phyloP scores from a whole-genome alignment of 2,329 filamentous ascomycete species.

The Fusarium sp. region DNA sequence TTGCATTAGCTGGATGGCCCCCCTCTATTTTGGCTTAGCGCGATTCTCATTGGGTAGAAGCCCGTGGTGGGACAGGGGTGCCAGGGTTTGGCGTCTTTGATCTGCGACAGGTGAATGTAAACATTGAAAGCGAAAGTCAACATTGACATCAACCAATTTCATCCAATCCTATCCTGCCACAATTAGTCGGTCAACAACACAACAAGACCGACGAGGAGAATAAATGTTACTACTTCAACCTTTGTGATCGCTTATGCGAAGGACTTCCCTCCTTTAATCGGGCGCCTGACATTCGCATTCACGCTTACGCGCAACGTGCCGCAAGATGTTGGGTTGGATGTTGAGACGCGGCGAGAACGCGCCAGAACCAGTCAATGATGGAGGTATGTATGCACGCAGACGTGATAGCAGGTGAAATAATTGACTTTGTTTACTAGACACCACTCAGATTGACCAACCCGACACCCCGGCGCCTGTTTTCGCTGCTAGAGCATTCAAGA shows the following conservation, averaged over 20 bases:
- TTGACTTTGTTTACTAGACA: constrained; percentile 44
- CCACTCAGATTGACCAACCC: constrained; percentile 63
- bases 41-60: neutral
- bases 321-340: constrained; percentile 68
- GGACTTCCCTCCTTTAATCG: neutral
- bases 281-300: neutral
- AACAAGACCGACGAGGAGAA: neutral
- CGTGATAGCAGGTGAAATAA: neutral
- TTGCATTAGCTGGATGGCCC: neutral
- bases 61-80: constrained; percentile 1
- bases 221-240: constrained; percentile 21
- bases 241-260: constrained; percentile 27
- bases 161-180: constrained; percentile 23
- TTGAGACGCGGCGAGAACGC: constrained; percentile 57
- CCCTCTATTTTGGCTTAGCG: constrained; percentile 8
- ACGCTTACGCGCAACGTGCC: constrained; percentile 7
- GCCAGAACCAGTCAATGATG: constrained; percentile 45
- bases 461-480: constrained; percentile 74
- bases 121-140: constrained; percentile 32
- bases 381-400: constrained; percentile 37
- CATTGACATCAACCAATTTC: constrained; percentile 21
- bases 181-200: constrained; percentile 10
- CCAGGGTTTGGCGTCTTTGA: constrained; percentile 15
- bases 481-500: constrained; percentile 71
- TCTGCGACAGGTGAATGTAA: constrained; percentile 31